Percentiles rank a stretch among this genome's conserved stretches.
phyloP scores from a whole-genome alignment of 169 alveolate species.

The Cyclospora cayetanensis region DNA sequence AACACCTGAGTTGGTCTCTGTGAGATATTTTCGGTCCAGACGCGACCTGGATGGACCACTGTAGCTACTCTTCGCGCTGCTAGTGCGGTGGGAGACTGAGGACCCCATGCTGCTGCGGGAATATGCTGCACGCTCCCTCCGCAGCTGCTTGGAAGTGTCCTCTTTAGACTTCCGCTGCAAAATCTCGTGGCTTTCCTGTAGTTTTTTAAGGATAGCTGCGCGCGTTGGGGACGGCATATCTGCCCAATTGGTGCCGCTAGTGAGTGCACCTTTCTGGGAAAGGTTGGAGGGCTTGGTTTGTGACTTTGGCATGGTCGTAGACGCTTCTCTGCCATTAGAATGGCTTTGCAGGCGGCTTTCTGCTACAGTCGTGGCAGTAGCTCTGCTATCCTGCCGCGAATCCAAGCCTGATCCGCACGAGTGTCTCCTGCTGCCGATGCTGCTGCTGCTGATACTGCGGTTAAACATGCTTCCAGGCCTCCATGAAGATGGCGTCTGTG shows the following conservation, averaged over 20 bases:
- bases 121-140: not conserved
- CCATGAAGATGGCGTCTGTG: too few relatives aligned
- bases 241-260: not conserved
- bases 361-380: not conserved
- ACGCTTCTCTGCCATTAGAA: not conserved
- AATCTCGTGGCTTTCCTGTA: not conserved
- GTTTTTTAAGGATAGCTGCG: not conserved
- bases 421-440: conserved; percentile 5
- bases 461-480: too few relatives aligned
- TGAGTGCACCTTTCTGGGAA: too few relatives aligned
- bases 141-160: too few relatives aligned
- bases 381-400: not conserved
- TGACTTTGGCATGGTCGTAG: not conserved
- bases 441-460: not conserved
- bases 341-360: not conserved
- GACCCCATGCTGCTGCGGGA: not conserved
- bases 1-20: too few relatives aligned
- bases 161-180: too few relatives aligned
- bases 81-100: not conserved
- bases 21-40: too few relatives aligned
- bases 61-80: not conserved
- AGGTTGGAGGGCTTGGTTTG: not conserved
- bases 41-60: too few relatives aligned
- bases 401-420: not conserved
- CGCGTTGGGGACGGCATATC: conserved; percentile 13